phyloP scores from a whole-genome alignment of 495 filamentous ascomycete species.

The Poronia punctata region DNA sequence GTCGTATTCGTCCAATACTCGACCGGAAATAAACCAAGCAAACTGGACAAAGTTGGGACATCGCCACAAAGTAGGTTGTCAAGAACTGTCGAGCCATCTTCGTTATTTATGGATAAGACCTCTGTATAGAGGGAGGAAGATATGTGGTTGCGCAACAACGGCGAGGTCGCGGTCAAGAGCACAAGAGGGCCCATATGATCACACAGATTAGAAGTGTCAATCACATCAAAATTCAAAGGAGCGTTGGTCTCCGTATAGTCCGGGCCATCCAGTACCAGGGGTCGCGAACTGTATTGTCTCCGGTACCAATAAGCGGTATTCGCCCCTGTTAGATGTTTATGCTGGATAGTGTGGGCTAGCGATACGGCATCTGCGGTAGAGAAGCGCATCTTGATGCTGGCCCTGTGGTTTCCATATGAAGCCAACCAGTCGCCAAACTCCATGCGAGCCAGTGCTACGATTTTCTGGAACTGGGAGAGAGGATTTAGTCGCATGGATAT shows the following conservation, averaged over 20 bases:
- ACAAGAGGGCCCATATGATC: slow-evolving; percentile 45
- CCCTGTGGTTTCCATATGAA: slow-evolving; percentile 9
- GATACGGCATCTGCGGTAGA: slow-evolving; percentile 37
- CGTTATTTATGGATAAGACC: slow-evolving; percentile 18
- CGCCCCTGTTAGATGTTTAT: slow-evolving; percentile 12
- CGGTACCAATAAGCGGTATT: slow-evolving; percentile 25
- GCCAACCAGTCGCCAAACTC: slow-evolving; percentile 3
- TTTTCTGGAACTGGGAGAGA: slow-evolving; percentile 6
- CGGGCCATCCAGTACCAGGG: slow-evolving; percentile 29
- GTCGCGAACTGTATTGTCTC: slow-evolving; percentile 13
- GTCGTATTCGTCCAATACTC: slow-evolving; percentile 46
- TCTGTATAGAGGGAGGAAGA: slow-evolving; percentile 45
- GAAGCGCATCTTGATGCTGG: slow-evolving; percentile 33
- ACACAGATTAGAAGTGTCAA: slow-evolving; percentile 51
- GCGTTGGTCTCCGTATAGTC: slow-evolving; percentile 33
- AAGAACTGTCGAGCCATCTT: slow-evolving; percentile 11
- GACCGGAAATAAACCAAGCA: slow-evolving; percentile 42
- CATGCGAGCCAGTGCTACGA: not conserved
- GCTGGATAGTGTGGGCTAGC: slow-evolving; percentile 41
- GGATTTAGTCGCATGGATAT: slow-evolving; percentile 29
- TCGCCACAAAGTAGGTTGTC: slow-evolving; percentile 35
- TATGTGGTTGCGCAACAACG: slow-evolving; percentile 32
- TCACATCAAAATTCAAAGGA: slow-evolving; percentile 45
- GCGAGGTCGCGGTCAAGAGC: slow-evolving; percentile 39
- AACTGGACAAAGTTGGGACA: slow-evolving; percentile 36